Evolutionary conservation across 2,329 filamentous ascomycete species (phyloP).

Genomic region (Ilyonectria sp.): DNA sequence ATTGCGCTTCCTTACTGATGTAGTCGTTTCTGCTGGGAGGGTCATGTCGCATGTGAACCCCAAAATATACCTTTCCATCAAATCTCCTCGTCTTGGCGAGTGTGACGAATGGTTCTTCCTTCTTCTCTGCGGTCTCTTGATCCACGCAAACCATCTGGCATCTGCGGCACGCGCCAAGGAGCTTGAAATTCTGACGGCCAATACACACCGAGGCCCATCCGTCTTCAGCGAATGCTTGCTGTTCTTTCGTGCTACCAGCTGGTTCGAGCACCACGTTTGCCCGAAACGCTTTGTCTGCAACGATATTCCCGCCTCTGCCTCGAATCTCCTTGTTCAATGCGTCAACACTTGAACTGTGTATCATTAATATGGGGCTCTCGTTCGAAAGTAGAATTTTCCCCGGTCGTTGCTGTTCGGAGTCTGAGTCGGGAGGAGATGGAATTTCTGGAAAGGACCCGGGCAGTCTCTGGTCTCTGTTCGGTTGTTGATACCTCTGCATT

Average conservation of each 20-base stretch:
- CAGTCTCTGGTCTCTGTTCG: conserved; percentile 49
- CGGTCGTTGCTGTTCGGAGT: conserved; percentile 58
- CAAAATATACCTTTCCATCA: conserved; percentile 90
- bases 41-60: conserved; percentile 80
- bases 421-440: conserved; percentile 72
- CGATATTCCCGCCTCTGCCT: conserved; percentile 71
- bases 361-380: conserved; percentile 91
- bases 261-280: conserved; percentile 83
- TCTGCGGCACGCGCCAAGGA: conserved; percentile 87
- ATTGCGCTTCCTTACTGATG: conserved; percentile 39
- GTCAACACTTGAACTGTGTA: conserved; percentile 85
- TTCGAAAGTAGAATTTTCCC: conserved; percentile 86
- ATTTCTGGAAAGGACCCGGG: conserved; percentile 69
- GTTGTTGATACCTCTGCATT: conserved; percentile 71
- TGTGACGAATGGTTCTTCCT: conserved; percentile 90
- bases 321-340: conserved; percentile 82
- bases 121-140: conserved; percentile 82
- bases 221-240: conserved; percentile 83
- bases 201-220: conserved; percentile 80
- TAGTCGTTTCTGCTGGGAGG: not conserved
- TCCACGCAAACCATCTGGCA: conserved; percentile 98
- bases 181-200: conserved; percentile 74
- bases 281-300: conserved; percentile 84
- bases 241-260: conserved; percentile 58
- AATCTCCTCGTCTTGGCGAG: conserved; percentile 88